Evolutionary conservation across 1,284 basidiomycete genomes (phyloP), one percentile per base, ranked within the genome.

Genomic region (Takashimella tepidaria): DNA sequence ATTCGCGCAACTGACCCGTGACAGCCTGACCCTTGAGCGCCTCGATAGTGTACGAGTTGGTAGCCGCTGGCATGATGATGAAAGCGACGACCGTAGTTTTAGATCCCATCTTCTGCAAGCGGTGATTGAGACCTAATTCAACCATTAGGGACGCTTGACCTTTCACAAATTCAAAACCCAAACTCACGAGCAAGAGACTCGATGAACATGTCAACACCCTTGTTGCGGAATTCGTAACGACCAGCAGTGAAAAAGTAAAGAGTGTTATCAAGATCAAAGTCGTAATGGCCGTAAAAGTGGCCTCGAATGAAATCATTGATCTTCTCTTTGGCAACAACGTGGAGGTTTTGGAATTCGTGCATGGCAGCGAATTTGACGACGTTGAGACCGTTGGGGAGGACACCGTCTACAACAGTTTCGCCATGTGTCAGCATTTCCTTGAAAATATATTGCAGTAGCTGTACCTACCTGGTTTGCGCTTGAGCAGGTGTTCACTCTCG

Each of bases 181-280:
- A 4, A 71, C 77, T 63, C 52, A 76, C 92, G 88, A 25, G 95
- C 93, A 53, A 98, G 83, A 24, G 88, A 84, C 78, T 98, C 95
- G 68, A 98, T 93, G 75, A 97, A 98, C 92, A 98, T 96, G 75
- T 98, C 95, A 43, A 97, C 92, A 64, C 95, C 95, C 80, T 98
- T 98, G 81, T 98, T 98, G 45, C 95, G 83, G 77, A 96, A 98
- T 76, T 98, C 95, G 77, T 98, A 98, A 47, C 95, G 84, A 46
- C 95, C 95, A n/a, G 95, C 95, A 13, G 92, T 98, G 79, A 98
- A 98, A 82, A 97, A 85, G 79, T 98, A 98, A 58, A 98, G 81
- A 2, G 93, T 98, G 76, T 97, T 95, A 44, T 98, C 92, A 45
- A 92, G 80, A 74, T 95, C 89, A 72, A 95, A 96, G 75, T 96